Conservation (phyloP, 2,329 filamentous ascomycete species). For the Cryphonectria nitschkei region DNA sequence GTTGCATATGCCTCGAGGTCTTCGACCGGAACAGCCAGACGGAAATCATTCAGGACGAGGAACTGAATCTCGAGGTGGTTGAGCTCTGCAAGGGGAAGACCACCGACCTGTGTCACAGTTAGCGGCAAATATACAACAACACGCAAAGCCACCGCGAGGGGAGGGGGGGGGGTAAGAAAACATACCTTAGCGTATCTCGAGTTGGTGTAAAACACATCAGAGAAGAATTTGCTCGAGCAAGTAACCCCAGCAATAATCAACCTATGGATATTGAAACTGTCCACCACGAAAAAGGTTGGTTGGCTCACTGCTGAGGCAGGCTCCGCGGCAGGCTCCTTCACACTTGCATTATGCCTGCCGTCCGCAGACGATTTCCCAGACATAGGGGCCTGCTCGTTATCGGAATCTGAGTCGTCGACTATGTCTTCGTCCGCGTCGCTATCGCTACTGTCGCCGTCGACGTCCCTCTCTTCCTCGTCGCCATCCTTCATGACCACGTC, state of each 20-base stretch:
- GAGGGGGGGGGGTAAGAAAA: constrained; percentile 23
- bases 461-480: constrained; percentile 38
- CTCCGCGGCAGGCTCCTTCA: constrained; percentile 23
- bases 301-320: constrained; percentile 34
- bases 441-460: constrained; percentile 39
- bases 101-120: constrained; percentile 73
- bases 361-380: constrained; percentile 20
- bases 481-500: constrained; percentile 45
- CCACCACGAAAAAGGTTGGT: constrained; percentile 83
- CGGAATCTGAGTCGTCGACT: constrained; percentile 49
- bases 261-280: constrained; percentile 98
- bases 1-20: constrained; percentile 97
- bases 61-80: constrained; percentile 98
- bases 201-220: constrained; percentile 98
- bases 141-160: neutral
- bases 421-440: constrained; percentile 54
- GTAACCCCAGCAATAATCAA: constrained; percentile 96
- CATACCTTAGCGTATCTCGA: constrained; percentile 97
- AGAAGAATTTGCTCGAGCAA: constrained; percentile 99
- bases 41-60: constrained; percentile 92
- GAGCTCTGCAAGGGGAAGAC: constrained; percentile 85
- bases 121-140: neutral
- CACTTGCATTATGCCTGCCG: constrained; percentile 23
- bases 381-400: constrained; percentile 38
- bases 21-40: constrained; percentile 88